Conservation (phyloP, 108 stramenopile genomes). For the Nitzschia sp. region DNA sequence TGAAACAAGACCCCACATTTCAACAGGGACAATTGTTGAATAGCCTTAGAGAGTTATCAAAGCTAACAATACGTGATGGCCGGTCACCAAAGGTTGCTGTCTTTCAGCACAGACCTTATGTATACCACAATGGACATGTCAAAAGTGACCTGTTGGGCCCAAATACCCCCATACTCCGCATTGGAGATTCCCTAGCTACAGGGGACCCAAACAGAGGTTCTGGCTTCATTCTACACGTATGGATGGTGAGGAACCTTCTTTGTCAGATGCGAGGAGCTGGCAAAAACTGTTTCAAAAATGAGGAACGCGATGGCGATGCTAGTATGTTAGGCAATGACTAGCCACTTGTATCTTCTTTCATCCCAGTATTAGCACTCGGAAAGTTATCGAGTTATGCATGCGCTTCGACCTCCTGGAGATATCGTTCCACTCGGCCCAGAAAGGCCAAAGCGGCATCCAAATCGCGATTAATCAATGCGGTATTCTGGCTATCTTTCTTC, state of each 20-base stretch:
- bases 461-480: constrained; percentile 68
- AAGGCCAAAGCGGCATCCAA: constrained; percentile 61
- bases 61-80: neutral
- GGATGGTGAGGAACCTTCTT: neutral
- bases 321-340: no score
- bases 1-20: neutral
- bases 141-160: constrained; percentile 1
- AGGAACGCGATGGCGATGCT: no score
- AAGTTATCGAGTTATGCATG: constrained; percentile 17
- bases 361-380: no score
- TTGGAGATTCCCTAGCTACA: constrained; percentile 20
- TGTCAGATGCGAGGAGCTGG: constrained; percentile 3
- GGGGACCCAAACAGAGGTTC: constrained; percentile 7
- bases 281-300: neutral
- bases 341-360: no score
- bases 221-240: neutral
- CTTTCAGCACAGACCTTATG: constrained; percentile 11
- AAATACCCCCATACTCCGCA: constrained; percentile 7
- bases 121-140: constrained; percentile 7
- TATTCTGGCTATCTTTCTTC: constrained; percentile 57
- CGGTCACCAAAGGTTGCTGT: constrained; percentile 1
- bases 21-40: neutral
- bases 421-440: constrained; percentile 56
- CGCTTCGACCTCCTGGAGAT: constrained; percentile 52
- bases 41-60: neutral